These are phyloP conservation scores for Leishmania tropica DNA, from an alignment of 208 protist species.

Conservation along the genomic window DNA sequence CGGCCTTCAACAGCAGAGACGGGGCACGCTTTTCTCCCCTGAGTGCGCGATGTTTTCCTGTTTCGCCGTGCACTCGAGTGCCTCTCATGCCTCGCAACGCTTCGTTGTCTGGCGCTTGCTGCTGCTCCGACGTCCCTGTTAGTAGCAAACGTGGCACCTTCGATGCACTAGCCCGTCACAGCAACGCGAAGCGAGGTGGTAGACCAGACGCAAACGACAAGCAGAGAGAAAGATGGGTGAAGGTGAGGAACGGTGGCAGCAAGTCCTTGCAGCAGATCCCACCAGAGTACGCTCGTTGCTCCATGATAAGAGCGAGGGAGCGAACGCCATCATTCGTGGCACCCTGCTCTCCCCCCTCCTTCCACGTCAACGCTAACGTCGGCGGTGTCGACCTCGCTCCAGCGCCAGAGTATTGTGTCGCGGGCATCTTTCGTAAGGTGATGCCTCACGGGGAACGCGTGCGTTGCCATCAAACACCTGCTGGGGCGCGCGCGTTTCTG, in stretches of 20 bases:
- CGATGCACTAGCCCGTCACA: not conserved
- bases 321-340: not conserved
- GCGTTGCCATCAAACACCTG: not conserved
- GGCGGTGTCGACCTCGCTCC: not conserved
- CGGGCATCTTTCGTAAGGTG: not conserved
- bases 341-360: not conserved
- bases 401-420: not conserved
- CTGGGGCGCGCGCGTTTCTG: not conserved
- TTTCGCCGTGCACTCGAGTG: not conserved
- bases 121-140: not conserved
- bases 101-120: not conserved
- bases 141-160: not conserved
- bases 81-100: not conserved
- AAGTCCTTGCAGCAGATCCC: no score
- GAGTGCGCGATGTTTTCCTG: not conserved
- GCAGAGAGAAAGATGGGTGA: not conserved
- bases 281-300: not conserved
- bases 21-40: not conserved
- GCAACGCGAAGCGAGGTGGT: not conserved
- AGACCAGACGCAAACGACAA: not conserved
- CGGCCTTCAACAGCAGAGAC: not conserved
- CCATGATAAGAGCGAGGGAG: not conserved
- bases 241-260: not conserved
- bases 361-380: not conserved
- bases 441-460: not conserved